Base-by-base conservation (phyloP, 1,284 basidiomycete genomes). In the Ganoderma multipileum region DNA sequence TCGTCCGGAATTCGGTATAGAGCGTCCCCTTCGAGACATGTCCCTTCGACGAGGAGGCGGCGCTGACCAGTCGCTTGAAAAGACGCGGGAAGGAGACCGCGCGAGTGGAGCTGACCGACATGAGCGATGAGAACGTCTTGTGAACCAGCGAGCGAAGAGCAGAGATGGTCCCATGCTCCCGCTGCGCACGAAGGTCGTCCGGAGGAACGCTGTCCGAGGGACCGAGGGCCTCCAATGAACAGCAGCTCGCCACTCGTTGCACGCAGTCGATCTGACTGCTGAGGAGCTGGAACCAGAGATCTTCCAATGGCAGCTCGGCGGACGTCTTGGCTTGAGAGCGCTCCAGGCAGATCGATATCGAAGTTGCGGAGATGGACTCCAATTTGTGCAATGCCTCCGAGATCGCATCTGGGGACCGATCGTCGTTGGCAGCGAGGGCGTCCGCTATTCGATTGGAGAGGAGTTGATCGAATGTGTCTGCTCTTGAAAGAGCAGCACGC, bases 1-100 rank as follows among this genome's bases (percentile, higher is more conserved):
- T 96, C 4, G 90, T 87, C 57, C 96, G 88, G 80, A 99, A 97
- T 79, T 99, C 96, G 41, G 92, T 91, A 79, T 99, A 99, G 6
- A 92, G 90, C n/a, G 88, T 88, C 58, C 86, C 87, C 55, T 84
- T 83, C 9, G 84, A 81, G 20, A 85, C 80, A 38, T 81, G 78
- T 44, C 80, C 79, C 50, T 80, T 79, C 11, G 84, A 79, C 20
- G 86, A 84, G 1, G 91, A 88, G n/a, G 87, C 85, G 2, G 91
- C 87, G 72, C 94, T 91, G 44, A 97, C 93, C 6, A 99, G 87
- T 5, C 95, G 91, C 74, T 94, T 95, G 86, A 99, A 97, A 2
- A 99, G 83, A 18, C 89, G 87, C 20, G 98, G 95, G 79, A 99
- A 97, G 0, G 97, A 97, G 8, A 98, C 87, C 0, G 89, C 87